Base-by-base conservation (phyloP, 768 basidiomycete species). In the Dentipellis fragilis region DNA sequence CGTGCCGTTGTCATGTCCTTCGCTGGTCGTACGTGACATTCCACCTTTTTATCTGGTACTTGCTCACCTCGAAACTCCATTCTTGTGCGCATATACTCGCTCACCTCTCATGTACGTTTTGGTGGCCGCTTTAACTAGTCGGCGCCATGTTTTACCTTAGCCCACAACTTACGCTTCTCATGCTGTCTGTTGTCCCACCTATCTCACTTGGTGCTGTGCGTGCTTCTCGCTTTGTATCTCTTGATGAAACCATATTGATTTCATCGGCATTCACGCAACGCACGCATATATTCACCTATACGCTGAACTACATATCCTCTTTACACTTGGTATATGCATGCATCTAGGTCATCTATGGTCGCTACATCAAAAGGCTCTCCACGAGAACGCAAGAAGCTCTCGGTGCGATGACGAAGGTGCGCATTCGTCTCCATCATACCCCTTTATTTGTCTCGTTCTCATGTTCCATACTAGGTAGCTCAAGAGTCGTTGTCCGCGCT, bases 61-160 rank as follows among this genome's bases (percentile, higher is more conserved):
- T 21, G 23, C 48, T 29, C 29, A 42, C 40, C 40, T 9, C 2
- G 9, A 54, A 40, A 8, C 35, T 12, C 51, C 17, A 21, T 42
- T 40, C 22, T 45, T 55, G 22, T 54, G 45, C 19, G 16, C 4
- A 21, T 19, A 48, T 17, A 17, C 35, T 35, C 48, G 54, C 7
- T 6, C 29, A 6, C 6, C 6, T 29, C 29, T 29, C 3, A 6
- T 29, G 6, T 29, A 29, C 29, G 29, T 6, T 29, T 3, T 29
- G 29, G 29, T 29, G 29, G 29, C 29, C 29, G 29, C 29, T 6
- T 29, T 29, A 3, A 29, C 6, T 63, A 89, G 93, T 97, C 59
- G 91, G 88, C 48, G 90, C 92, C 42, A 99, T 97, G 95, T 83
- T 97, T 63, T 94, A 87, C 69, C 80, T 95, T 54, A 94, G 89